Base-by-base conservation (phyloP, 1,284 basidiomycete species). In the Chalciporus piperatoides region DNA sequence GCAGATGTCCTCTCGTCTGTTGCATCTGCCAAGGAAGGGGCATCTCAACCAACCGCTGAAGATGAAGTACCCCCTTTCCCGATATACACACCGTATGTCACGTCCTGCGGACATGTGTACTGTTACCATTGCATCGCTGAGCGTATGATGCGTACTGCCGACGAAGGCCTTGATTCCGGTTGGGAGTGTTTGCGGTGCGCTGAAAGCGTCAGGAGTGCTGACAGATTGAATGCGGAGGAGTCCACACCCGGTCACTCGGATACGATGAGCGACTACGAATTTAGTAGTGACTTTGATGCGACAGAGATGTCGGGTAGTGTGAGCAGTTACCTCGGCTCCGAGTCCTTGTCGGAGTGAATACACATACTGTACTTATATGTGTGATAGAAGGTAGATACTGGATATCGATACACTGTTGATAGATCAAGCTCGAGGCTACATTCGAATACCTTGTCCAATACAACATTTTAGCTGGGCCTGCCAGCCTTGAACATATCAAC, bases 91-190 rank as follows among this genome's bases (percentile, higher is more conserved):
- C 82, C 89, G 0, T 92, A 91, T 60, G 67, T 81, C 49, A 79
- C 86, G 8, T 84, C 86, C 12, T 92, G 90, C 56, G 84, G 82
- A 11, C 90, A 94, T 65, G 67, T 79, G 9, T 96, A 92, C 70
- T 95, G 92, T 68, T 96, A 95, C 67, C 83, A 86, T 59, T 96
- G 92, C 67, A 75, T 95, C 27, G 80, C 89, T 10, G 87, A 90
- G 59, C 82, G 84, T 50, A 81, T 96, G 72, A 77, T 90, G 58
- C 83, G 80, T 28, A 76, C 78, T 0, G 80, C 80, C 6, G 86
- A 87, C 49, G 86, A 87, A 41, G 79, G 74, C 15, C 71, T 73
- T 30, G 75, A 77, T 11, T 76, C 74, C 17, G 78, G 77, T 14
- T 95, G 92, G 92, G 79, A 82, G 55, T 96, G 92, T 67, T 66